These are phyloP conservation scores for Yamadazyma mexicana DNA, from an alignment of 1,139 yeast genomes.

Conservation along the genomic window DNA sequence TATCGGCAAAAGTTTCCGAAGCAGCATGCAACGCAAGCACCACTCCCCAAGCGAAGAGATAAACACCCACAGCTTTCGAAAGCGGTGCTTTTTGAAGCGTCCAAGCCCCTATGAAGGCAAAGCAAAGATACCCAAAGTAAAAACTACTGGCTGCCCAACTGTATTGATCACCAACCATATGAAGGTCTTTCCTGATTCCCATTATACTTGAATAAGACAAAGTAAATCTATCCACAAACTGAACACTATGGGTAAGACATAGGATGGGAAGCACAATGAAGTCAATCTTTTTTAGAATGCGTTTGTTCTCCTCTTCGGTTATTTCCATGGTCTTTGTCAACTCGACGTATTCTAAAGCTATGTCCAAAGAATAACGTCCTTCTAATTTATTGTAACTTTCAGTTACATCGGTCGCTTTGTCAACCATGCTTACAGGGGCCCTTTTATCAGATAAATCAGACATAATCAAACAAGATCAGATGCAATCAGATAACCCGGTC, in stretches of 20 bases:
- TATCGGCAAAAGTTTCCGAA: conserved; percentile 22
- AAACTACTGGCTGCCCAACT: conserved; percentile 57
- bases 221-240: conserved; percentile 64
- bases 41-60: conserved; percentile 25
- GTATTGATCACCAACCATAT: conserved; percentile 48
- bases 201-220: conserved; percentile 58
- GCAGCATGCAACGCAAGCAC: conserved; percentile 23
- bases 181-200: conserved; percentile 47
- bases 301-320: conserved; percentile 7
- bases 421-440: too few relatives aligned
- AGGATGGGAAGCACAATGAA: conserved; percentile 50
- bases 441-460: too few relatives aligned
- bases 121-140: conserved; percentile 49
- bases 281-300: conserved; percentile 49
- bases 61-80: conserved; percentile 20
- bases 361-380: too few relatives aligned
- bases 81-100: conserved; percentile 34
- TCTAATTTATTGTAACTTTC: too few relatives aligned
- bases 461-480: too few relatives aligned
- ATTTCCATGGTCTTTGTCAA: conserved; percentile 9
- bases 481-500: too few relatives aligned
- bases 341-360: conserved; percentile 10
- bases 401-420: too few relatives aligned
- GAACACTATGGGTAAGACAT: conserved; percentile 52
- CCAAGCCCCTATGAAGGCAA: conserved; percentile 44